These are phyloP conservation scores for Kwoniella newhampshirensis DNA, from an alignment of 768 basidiomycete genomes.

Conservation along the genomic window DNA sequence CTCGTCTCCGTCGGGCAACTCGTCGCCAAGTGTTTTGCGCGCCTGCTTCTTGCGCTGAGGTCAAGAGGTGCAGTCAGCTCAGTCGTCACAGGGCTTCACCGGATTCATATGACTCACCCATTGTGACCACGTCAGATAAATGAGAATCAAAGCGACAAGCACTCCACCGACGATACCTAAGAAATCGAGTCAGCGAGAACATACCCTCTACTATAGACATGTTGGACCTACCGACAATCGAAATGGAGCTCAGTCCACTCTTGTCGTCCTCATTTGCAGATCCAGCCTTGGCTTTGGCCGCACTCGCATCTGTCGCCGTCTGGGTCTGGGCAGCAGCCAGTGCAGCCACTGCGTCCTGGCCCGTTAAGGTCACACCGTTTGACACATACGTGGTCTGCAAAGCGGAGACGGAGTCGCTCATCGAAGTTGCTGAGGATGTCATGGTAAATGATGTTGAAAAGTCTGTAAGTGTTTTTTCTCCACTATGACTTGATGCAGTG, in stretches of 20 bases:
- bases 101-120: too few relatives aligned
- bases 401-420: too few relatives aligned
- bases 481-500: not conserved
- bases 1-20: not conserved
- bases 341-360: not conserved
- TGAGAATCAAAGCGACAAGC: conserved; percentile 6
- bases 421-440: too few relatives aligned
- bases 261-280: conserved; percentile 1
- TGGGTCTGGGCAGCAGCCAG: not conserved
- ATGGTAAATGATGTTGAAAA: not conserved
- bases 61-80: not conserved
- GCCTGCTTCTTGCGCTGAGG: conserved; percentile 14
- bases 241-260: conserved; percentile 11
- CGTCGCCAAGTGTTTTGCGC: conserved; percentile 4
- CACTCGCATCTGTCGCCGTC: too few relatives aligned
- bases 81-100: too few relatives aligned
- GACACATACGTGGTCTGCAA: not conserved
- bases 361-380: not conserved
- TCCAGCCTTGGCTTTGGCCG: too few relatives aligned
- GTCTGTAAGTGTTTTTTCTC: not conserved
- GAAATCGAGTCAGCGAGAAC: not conserved
- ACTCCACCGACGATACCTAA: conserved; percentile 20
- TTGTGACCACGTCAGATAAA: conserved; percentile 17
- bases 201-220: not conserved
- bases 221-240: conserved; percentile 18